Evolutionary conservation across 306 rosid species (phyloP).

Genomic region (Quercus dentata): DNA sequence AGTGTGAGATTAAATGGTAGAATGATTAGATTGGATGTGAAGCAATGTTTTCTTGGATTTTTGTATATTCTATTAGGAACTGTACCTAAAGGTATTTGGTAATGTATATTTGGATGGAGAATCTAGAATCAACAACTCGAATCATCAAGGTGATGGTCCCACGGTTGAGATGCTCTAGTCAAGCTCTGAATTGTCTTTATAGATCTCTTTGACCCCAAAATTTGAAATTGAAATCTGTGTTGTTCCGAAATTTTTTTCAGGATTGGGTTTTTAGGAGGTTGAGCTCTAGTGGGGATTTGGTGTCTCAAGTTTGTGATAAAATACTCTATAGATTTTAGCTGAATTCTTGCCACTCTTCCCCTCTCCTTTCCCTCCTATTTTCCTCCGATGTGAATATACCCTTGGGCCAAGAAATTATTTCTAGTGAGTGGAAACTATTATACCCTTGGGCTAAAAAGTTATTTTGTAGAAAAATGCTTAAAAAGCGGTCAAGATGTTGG

Average conservation of each 20-base stretch:
- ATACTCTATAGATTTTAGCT: too few relatives aligned
- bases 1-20: neutral
- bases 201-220: neutral
- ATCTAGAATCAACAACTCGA: neutral
- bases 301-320: neutral
- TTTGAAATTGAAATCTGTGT: neutral
- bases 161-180: conserved; percentile 2
- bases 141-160: neutral
- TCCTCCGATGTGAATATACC: neutral
- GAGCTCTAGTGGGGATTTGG: neutral
- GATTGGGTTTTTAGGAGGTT: neutral
- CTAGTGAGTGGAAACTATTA: neutral
- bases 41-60: neutral
- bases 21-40: conserved; percentile 9
- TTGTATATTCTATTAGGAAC: neutral
- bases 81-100: neutral
- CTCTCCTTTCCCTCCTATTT: too few relatives aligned
- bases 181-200: neutral
- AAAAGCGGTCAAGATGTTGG: neutral
- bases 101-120: neutral
- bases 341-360: too few relatives aligned
- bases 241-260: neutral
- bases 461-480: neutral
- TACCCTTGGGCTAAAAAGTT: too few relatives aligned
- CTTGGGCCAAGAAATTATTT: neutral